A percentile compares a stretch with the other conserved stretches of the same genome.
Evolutionary conservation across 352 stramenopile species (phyloP).

Genomic region (Blastocystis sp.): DNA sequence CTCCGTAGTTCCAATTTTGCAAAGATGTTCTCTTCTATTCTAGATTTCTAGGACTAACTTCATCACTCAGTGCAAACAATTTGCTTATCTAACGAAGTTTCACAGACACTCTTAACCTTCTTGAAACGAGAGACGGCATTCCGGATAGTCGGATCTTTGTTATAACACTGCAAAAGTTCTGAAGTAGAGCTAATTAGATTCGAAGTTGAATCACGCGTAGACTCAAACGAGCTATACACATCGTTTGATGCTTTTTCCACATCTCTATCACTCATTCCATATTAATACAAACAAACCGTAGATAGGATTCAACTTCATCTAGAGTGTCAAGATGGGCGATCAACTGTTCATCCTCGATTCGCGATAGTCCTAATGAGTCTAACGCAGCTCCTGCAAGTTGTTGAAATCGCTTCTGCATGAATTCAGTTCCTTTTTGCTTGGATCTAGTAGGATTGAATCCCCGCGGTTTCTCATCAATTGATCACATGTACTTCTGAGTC

Average conservation of each 20-base stretch:
- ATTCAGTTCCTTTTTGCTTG: background rate
- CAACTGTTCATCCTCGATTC: constrained; percentile 40
- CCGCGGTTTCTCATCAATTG: too few relatives aligned
- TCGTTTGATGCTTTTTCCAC: constrained; percentile 52
- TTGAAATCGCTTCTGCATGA: constrained; percentile 44
- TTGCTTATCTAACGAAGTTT: constrained; percentile 7
- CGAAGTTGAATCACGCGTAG: background rate
- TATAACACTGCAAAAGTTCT: constrained; percentile 6
- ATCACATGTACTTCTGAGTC: too few relatives aligned
- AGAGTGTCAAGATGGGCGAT: constrained; percentile 17
- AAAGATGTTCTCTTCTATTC: constrained; percentile 58
- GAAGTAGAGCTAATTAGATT: background rate
- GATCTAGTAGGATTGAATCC: too few relatives aligned
- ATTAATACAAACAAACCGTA: background rate
- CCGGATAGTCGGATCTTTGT: constrained; percentile 22
- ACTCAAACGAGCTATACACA: constrained; percentile 38
- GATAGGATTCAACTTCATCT: background rate
- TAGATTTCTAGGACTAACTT: background rate
- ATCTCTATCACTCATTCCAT: background rate
- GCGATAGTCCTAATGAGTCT: constrained; percentile 26
- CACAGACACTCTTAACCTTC: background rate
- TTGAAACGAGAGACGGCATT: constrained; percentile 2
- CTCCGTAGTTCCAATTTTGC: constrained; percentile 39
- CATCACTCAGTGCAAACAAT: background rate
- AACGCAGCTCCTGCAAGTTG: constrained; percentile 47